Evolutionary conservation across 2,329 filamentous ascomycete species (phyloP).

Genomic region (Colletotrichum lini): DNA sequence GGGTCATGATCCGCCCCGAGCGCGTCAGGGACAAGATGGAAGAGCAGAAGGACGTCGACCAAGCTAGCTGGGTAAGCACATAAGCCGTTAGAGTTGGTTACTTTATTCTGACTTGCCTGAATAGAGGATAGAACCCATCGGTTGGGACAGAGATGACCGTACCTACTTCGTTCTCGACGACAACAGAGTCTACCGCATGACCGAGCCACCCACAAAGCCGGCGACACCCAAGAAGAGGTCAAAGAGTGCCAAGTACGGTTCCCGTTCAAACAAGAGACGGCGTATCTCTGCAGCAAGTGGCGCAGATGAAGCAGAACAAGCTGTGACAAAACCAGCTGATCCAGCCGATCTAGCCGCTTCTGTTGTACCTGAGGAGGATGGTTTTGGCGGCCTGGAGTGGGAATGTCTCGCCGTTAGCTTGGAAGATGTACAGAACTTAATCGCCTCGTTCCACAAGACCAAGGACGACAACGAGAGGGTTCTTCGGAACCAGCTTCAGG

Average conservation of each 20-base stretch:
- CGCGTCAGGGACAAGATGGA: conserved; percentile 89
- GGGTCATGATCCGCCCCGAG: conserved; percentile 90
- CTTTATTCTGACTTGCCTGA: neutral
- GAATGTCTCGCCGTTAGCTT: conserved; percentile 90
- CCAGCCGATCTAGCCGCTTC: conserved; percentile 48
- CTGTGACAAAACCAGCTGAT: conserved; percentile 43
- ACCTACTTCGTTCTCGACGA: conserved; percentile 94
- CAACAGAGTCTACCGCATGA: conserved; percentile 90
- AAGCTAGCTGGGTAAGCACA: conserved; percentile 82
- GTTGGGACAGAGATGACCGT: conserved; percentile 90
- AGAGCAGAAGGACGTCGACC: conserved; percentile 84
- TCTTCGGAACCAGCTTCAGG: conserved; percentile 78
- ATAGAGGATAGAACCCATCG: conserved; percentile 83
- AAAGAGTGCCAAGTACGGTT: conserved; percentile 73
- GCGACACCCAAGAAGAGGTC: conserved; percentile 76
- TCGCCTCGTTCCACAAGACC: conserved; percentile 80
- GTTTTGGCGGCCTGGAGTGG: conserved; percentile 85
- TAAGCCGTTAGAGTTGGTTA: no score
- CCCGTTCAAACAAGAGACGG: conserved; percentile 80
- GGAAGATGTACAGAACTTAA: conserved; percentile 80
- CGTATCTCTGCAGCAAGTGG: conserved; percentile 66
- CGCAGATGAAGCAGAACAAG: conserved; percentile 53
- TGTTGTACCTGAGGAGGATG: conserved; percentile 65
- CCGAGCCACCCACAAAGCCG: conserved; percentile 77
- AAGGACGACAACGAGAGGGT: conserved; percentile 89